Conservation (phyloP, 2,329 filamentous ascomycete species). For the Xylaria sp. region DNA sequence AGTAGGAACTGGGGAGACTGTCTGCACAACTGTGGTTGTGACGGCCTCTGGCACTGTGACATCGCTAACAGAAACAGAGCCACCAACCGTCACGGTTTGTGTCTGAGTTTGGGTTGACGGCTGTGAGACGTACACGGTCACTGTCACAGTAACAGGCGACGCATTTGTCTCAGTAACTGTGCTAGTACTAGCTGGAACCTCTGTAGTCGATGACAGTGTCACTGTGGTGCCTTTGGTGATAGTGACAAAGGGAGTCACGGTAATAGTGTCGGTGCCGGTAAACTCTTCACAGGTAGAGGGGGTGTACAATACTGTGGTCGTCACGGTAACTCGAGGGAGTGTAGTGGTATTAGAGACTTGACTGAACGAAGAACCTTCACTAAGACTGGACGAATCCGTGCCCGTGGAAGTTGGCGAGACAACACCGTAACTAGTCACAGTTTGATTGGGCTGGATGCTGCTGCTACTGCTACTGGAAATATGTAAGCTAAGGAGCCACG, state of each 20-base stretch:
- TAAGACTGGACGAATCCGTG: neutral
- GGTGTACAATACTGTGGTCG: conserved; percentile 25
- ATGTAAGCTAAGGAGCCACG: conserved; percentile 9
- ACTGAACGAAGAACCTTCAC: conserved; percentile 7
- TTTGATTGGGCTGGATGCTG: neutral
- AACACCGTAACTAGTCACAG: neutral
- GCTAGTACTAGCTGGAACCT: neutral
- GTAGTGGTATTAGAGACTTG: neutral
- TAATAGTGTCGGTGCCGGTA: conserved; percentile 35
- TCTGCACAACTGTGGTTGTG: conserved; percentile 26
- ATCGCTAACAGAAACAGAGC: conserved; percentile 2
- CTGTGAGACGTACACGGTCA: conserved; percentile 24
- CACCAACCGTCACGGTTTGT: conserved; percentile 17
- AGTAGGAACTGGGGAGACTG: conserved; percentile 24
- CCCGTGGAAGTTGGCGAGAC: neutral
- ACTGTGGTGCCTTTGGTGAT: conserved; percentile 27
- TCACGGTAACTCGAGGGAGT: conserved; percentile 21
- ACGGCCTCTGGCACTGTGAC: conserved; percentile 11
- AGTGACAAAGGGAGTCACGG: conserved; percentile 32
- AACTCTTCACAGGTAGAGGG: conserved; percentile 17
- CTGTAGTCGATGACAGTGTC: conserved; percentile 2
- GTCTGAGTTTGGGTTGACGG: conserved; percentile 21
- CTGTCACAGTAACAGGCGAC: conserved; percentile 19
- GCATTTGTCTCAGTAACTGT: conserved; percentile 12
- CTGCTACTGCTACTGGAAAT: conserved; percentile 11